Base-by-base conservation (phyloP, 2,329 filamentous ascomycete species). In the Capronia coronata region DNA sequence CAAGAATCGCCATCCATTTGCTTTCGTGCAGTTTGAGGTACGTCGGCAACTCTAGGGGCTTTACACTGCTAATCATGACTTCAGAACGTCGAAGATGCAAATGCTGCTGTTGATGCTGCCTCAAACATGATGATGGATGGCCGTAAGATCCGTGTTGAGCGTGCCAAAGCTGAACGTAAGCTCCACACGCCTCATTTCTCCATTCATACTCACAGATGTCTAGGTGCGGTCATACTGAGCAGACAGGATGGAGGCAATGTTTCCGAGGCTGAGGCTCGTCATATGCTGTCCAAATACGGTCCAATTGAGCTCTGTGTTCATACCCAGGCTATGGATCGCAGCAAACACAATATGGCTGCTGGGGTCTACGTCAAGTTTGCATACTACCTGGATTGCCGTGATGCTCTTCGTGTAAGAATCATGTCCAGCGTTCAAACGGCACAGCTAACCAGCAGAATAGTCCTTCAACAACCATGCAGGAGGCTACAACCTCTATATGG, bases 21-120 rank as follows among this genome's bases (percentile, higher is more conserved):
- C 63, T 11, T 67, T 70, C 59, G 61, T 69, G 18, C 67, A 70
- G 48, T 70, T 67, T 50, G 63, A 69, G 54, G 67, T 65, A 57
- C 46, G 59, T 37, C 27, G n/a, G 38, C 2, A 14, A 19, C 3
- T 13, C 37, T 21, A 21, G 11, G 18, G 39, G 3, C 2, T 29
- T 4, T 9, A 10, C 8, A 32, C 47, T 35, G 46, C 53, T 59
- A 21, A 60, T 18, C 23, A 22, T 21, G 30, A 19, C 14, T 49
- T 42, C 43, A 67, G 60, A 59, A 56, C 16, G 47, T 62, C 6
- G 58, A 64, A 30, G 54, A 61, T 54, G 67, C 67, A 8, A 54
- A 46, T 21, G 48, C 52, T 32, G 66, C 64, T 8, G 47, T 60
- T 13, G 29, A 37, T n/a, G 52, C 42, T 9, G 48, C 44, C 11